Percentiles rank a stretch among this genome's conserved stretches.
These are phyloP conservation scores for Coffea canephora DNA, from an alignment of 257 asterid species.

Conservation along the genomic window DNA sequence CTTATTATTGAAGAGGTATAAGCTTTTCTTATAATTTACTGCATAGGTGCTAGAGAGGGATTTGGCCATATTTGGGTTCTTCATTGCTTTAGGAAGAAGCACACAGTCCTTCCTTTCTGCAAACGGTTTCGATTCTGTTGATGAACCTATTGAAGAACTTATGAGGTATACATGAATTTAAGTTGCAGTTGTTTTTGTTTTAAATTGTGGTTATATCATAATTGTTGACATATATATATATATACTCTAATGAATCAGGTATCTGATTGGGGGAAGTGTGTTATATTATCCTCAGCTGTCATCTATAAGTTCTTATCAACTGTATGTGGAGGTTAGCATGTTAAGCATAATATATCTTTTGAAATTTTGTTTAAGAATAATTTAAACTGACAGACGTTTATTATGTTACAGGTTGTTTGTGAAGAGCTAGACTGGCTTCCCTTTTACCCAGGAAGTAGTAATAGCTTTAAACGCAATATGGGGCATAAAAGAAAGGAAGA, in stretches of 20 bases:
- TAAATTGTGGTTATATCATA: neutral
- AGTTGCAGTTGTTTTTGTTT: slow-evolving; percentile 18
- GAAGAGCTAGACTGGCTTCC: slow-evolving; percentile 99
- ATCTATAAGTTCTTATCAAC: slow-evolving; percentile 96
- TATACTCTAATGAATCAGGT: slow-evolving; percentile 50
- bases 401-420: slow-evolving; percentile 75
- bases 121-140: slow-evolving; percentile 65
- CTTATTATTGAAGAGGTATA: neutral
- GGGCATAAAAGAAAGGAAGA: slow-evolving; percentile 59
- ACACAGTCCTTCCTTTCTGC: slow-evolving; percentile 67
- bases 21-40: slow-evolving; percentile 13
- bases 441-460: slow-evolving; percentile 73
- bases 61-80: slow-evolving; percentile 94
- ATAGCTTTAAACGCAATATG: slow-evolving; percentile 36
- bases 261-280: slow-evolving; percentile 89
- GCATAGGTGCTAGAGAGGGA: slow-evolving; percentile 84
- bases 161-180: slow-evolving; percentile 54
- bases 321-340: slow-evolving; percentile 96
- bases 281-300: slow-evolving; percentile 95
- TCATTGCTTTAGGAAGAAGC: slow-evolving; percentile 92
- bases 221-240: neutral
- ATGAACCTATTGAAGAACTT: slow-evolving; percentile 72
- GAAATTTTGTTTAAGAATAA: slow-evolving; percentile 22
- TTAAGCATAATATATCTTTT: slow-evolving; percentile 20
- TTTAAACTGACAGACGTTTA: slow-evolving; percentile 20